Percentiles rank a stretch among this genome's conserved stretches.
Conservation (phyloP, 2,329 filamentous ascomycete species). For the Verruconis gallopava region DNA sequence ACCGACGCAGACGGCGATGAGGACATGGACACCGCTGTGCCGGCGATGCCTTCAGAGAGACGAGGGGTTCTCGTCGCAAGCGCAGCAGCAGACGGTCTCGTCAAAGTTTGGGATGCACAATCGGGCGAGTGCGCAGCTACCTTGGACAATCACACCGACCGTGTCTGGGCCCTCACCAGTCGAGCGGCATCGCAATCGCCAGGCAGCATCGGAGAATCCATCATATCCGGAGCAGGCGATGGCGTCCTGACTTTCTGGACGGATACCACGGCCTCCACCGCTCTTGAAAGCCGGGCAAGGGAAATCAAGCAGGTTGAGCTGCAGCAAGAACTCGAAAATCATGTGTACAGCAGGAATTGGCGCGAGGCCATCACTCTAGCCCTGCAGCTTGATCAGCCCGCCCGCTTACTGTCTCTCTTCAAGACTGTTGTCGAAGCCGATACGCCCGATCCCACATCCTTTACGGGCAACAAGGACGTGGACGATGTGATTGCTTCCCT, state of each 20-base stretch:
- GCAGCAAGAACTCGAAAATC: conserved; percentile 87
- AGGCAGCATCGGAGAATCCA: conserved; percentile 21
- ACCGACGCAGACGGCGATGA: conserved; percentile 19
- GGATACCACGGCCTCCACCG: conserved; percentile 74
- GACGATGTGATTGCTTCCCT: conserved; percentile 72
- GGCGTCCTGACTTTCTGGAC: conserved; percentile 92
- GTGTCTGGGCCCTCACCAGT: conserved; percentile 80
- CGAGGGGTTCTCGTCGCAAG: conserved; percentile 62
- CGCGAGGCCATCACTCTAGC: conserved; percentile 86
- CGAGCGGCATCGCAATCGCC: conserved; percentile 31
- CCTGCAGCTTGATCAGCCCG: conserved; percentile 87
- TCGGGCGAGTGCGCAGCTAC: conserved; percentile 77
- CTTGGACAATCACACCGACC: conserved; percentile 91
- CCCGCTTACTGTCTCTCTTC: conserved; percentile 72
- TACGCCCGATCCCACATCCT: conserved; percentile 46
- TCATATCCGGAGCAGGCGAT: conserved; percentile 86
- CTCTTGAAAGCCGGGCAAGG: conserved; percentile 58
- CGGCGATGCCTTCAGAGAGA: conserved; percentile 40
- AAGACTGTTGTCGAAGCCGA: conserved; percentile 58
- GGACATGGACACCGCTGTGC: not conserved
- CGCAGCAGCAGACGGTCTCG: conserved; percentile 83
- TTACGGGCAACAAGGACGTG: conserved; percentile 53
- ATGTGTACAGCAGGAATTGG: conserved; percentile 77
- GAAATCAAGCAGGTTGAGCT: conserved; percentile 76
- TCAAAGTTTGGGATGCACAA: conserved; percentile 91